Percentiles rank a stretch among this genome's conserved stretches.
phyloP scores from a whole-genome alignment of 2,329 filamentous ascomycete genomes.

The Rhinocladiella similis region DNA sequence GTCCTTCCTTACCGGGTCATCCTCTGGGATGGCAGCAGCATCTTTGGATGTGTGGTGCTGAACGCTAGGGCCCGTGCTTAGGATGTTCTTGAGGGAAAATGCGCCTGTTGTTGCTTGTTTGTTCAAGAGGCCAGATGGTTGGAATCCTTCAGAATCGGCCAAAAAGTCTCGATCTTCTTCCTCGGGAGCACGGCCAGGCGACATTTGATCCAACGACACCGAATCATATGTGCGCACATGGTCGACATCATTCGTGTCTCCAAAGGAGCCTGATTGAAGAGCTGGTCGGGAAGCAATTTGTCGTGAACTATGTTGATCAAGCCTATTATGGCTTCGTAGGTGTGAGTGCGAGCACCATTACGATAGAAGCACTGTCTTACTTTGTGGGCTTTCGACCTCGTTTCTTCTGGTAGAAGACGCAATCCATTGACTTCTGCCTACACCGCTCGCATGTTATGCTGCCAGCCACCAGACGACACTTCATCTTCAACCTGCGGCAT shows the following conservation, averaged over 20 bases:
- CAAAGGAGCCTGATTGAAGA: background rate
- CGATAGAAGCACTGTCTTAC: conserved; percentile 22
- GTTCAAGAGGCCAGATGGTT: conserved; percentile 37
- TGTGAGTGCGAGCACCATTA: background rate
- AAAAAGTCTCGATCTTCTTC: background rate
- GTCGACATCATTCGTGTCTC: background rate
- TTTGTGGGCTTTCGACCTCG: conserved; percentile 42
- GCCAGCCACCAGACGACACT: conserved; percentile 33
- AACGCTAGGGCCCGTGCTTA: background rate
- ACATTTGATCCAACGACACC: background rate
- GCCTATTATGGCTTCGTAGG: background rate
- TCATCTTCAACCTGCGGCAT: conserved; percentile 44
- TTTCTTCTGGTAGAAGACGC: conserved; percentile 41
- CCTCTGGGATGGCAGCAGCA: background rate
- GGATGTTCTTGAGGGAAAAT: conserved; percentile 3
- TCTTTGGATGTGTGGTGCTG: background rate
- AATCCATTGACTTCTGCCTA: conserved; percentile 39
- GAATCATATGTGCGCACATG: background rate
- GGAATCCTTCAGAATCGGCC: background rate
- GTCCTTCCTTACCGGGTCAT: conserved; percentile 34
- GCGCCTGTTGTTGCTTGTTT: conserved; percentile 33
- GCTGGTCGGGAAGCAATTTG: background rate
- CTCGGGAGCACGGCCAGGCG: background rate
- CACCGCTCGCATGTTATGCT: conserved; percentile 39
- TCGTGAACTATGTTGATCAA: background rate